phyloP scores from a whole-genome alignment of 345 rosid species.

The Balakata baccata region DNA sequence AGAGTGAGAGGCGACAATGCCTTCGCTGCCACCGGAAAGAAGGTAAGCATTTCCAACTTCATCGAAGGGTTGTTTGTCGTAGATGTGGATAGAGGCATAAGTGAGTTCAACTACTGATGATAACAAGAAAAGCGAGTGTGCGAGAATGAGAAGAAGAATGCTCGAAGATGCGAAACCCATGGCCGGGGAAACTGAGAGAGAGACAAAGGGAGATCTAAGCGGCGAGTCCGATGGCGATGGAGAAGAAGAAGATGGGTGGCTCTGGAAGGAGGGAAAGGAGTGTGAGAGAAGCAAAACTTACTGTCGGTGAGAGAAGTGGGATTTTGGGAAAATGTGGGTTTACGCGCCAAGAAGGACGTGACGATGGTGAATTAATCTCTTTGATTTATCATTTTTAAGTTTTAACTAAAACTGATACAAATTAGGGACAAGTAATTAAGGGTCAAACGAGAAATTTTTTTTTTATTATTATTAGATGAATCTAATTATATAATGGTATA shows the following conservation, averaged over 20 bases:
- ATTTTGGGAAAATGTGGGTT: background rate
- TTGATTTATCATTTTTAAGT: too few species aligned
- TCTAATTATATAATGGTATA: too few species aligned
- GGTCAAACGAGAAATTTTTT: too few species aligned
- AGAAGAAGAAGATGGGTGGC: background rate
- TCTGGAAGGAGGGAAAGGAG: background rate
- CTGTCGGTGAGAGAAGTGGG: constrained; percentile 8
- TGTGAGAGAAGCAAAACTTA: constrained; percentile 5
- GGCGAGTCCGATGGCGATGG: constrained; percentile 19
- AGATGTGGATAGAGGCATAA: constrained; percentile 66
- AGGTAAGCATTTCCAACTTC: constrained; percentile 86
- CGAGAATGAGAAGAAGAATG: constrained; percentile 13
- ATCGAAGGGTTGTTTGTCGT: constrained; percentile 52
- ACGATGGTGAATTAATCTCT: too few species aligned
- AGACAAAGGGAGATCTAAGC: constrained; percentile 14
- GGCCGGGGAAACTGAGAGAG: constrained; percentile 20
- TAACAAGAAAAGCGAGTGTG: constrained; percentile 26
- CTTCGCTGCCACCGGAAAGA: constrained; percentile 97
- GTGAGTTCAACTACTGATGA: constrained; percentile 15
- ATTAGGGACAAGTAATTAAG: too few species aligned
- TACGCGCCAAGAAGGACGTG: constrained; percentile 3
- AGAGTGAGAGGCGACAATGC: constrained; percentile 49
- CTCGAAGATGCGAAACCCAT: constrained; percentile 34
- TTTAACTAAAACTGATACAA: too few species aligned
- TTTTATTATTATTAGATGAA: too few species aligned